Evolutionary conservation across 257 asterid genomes (phyloP).

Genomic region (Leptodermis oblonga): DNA sequence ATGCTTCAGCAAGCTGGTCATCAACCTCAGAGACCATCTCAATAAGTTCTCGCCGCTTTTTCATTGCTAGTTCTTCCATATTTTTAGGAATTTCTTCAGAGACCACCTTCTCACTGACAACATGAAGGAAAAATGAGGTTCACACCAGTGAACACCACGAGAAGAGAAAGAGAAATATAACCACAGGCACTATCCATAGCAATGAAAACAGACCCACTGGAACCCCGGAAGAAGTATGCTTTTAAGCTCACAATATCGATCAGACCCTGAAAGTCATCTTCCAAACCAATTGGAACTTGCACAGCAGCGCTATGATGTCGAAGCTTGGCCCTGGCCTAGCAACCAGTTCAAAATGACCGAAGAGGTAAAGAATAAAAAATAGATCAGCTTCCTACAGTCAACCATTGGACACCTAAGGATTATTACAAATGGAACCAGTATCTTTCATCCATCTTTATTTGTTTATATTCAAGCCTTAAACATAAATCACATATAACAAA

Average conservation of each 20-base stretch:
- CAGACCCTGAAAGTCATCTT: constrained; percentile 93
- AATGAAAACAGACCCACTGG: constrained; percentile 73
- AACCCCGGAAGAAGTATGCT: constrained; percentile 79
- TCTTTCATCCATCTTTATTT: neutral
- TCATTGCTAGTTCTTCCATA: constrained; percentile 56
- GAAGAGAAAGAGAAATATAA: constrained; percentile 11
- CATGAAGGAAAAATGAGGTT: neutral
- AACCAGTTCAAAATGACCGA: neutral
- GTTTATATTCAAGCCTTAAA: neutral
- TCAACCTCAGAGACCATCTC: constrained; percentile 96
- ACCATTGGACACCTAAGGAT: neutral
- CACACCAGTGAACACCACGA: constrained; percentile 7
- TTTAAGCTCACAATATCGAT: constrained; percentile 80
- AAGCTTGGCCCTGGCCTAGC: constrained; percentile 87
- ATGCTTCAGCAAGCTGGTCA: constrained; percentile 85
- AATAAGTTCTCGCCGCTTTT: constrained; percentile 86
- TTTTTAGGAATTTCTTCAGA: constrained; percentile 77
- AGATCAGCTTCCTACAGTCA: neutral
- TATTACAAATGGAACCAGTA: neutral
- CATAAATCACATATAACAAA: constrained; percentile 17
- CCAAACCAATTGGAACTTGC: constrained; percentile 94
- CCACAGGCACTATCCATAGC: constrained; percentile 12
- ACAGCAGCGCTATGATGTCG: constrained; percentile 98
- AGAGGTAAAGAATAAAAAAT: neutral
- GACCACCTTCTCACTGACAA: constrained; percentile 67